Percentiles rank a stretch among this genome's conserved stretches.
Evolutionary conservation across 495 filamentous ascomycete species (phyloP).

Genomic region (Trichoderma parareesei): DNA sequence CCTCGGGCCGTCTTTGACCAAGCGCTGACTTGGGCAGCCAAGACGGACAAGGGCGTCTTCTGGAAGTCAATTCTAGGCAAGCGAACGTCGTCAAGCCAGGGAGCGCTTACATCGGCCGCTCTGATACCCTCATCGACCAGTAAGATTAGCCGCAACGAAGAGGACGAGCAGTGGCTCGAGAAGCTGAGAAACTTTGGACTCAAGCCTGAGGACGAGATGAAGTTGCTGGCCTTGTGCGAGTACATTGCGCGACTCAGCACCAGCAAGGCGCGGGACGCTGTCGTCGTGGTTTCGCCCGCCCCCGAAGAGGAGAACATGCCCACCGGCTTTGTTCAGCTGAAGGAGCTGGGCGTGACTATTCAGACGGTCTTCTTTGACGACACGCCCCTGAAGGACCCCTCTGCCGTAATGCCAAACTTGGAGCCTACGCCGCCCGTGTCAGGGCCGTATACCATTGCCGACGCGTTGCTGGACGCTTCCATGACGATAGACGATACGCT

Average conservation of each 20-base stretch:
- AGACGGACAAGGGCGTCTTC: slow-evolving; percentile 69
- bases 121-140: slow-evolving; percentile 26
- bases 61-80: slow-evolving; percentile 70
- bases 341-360: slow-evolving; percentile 61
- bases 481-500: slow-evolving; percentile 71
- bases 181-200: slow-evolving; percentile 79
- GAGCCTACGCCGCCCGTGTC: slow-evolving; percentile 25
- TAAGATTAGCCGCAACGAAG: slow-evolving; percentile 67
- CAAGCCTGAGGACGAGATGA: slow-evolving; percentile 76
- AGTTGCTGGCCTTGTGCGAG: slow-evolving; percentile 75
- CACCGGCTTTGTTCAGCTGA: slow-evolving; percentile 62
- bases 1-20: slow-evolving; percentile 73
- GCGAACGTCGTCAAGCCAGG: slow-evolving; percentile 40
- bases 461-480: slow-evolving; percentile 87
- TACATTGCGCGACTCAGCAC: slow-evolving; percentile 83
- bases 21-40: slow-evolving; percentile 77
- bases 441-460: slow-evolving; percentile 69
- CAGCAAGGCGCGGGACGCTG: slow-evolving; percentile 51
- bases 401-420: neutral
- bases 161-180: slow-evolving; percentile 91
- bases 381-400: slow-evolving; percentile 27
- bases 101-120: slow-evolving; percentile 28
- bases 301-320: slow-evolving; percentile 31
- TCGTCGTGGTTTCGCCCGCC: slow-evolving; percentile 9
- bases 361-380: slow-evolving; percentile 93